Conservation (phyloP, 2,329 filamentous ascomycete species). For the Phyllachora maydis region DNA sequence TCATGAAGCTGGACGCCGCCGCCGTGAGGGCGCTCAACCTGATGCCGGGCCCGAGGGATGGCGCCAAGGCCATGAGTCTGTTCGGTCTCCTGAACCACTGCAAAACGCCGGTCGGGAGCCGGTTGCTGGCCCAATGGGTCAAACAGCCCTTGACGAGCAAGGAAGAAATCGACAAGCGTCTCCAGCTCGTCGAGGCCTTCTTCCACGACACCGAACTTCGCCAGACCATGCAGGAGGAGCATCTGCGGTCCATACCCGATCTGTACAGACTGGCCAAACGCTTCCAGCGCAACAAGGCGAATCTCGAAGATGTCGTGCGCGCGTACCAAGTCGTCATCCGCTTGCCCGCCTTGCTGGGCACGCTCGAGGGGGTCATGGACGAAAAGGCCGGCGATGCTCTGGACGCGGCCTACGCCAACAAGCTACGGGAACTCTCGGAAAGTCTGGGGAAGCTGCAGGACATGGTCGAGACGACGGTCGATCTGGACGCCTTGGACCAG, state of each 20-base stretch:
- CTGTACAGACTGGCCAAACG: slow-evolving; percentile 85
- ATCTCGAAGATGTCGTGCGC: slow-evolving; percentile 84
- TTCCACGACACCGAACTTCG: slow-evolving; percentile 80
- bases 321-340: slow-evolving; percentile 90
- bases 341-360: slow-evolving; percentile 72
- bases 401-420: slow-evolving; percentile 70
- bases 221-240: slow-evolving; percentile 93
- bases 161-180: slow-evolving; percentile 71
- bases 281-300: slow-evolving; percentile 81
- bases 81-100: slow-evolving; percentile 92
- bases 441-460: slow-evolving; percentile 75
- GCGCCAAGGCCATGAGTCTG: slow-evolving; percentile 92
- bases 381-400: slow-evolving; percentile 77
- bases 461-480: slow-evolving; percentile 97
- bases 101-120: slow-evolving; percentile 85
- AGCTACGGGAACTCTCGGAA: slow-evolving; percentile 56
- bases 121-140: slow-evolving; percentile 83
- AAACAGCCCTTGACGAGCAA: slow-evolving; percentile 94
- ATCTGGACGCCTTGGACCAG: slow-evolving; percentile 83
- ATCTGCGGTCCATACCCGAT: slow-evolving; percentile 81
- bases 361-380: slow-evolving; percentile 86
- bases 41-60: slow-evolving; percentile 89
- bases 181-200: slow-evolving; percentile 90
- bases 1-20: slow-evolving; percentile 94
- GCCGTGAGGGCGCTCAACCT: slow-evolving; percentile 87